Base-by-base conservation (phyloP, 2,329 filamentous ascomycete genomes). In the Trichophyton equinum region DNA sequence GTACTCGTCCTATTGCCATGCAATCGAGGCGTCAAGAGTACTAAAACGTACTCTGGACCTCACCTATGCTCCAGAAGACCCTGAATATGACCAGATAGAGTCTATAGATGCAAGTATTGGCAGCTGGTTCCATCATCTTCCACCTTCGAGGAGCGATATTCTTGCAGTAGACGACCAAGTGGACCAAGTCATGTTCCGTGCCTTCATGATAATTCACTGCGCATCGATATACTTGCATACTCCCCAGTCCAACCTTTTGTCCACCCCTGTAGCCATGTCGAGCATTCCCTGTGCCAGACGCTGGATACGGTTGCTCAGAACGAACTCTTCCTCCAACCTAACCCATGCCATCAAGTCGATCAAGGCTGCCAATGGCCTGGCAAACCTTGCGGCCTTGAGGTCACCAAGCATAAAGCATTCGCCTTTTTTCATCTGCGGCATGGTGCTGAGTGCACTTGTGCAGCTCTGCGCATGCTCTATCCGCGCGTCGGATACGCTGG, bases 181-280 rank as follows among this genome's bases (percentile, higher is more conserved):
- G 9, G 91, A 96, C 70, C 89, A 95, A 74, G 87, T 95, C 81
- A 85, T 96, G 73, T 95, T 96, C 75, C 89, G 95, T 71, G 91
- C 89, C 0, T 86, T 89, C 64, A 92, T 95, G 83, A 88, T 95
- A 67, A 79, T 81, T 59, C 77, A 82, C 61, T 75, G 74, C 56
- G 78, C 80, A 8, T 75, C 85, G 0, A 89, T 94, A 67, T 83
- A 91, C 65, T 80, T 94, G 18, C 88, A 94, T 70, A 86, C 91
- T 65, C 88, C 88, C 7, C 83, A 87, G 61, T 91, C 88, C 3
- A 87, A 89, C 67, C 79, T 92, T 58, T 77, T 70, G 58, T 88
- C 80, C 71, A 79, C 76, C 70, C 79, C 64, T 68, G 78, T 66
- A 65, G 76, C 64, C 68, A 78, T 71, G 1, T 69, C 74, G n/a